Evolutionary conservation across 306 rosid species (phyloP), one percentile per base, ranked within the genome.

Genomic region (Acacia crassicarpa): DNA sequence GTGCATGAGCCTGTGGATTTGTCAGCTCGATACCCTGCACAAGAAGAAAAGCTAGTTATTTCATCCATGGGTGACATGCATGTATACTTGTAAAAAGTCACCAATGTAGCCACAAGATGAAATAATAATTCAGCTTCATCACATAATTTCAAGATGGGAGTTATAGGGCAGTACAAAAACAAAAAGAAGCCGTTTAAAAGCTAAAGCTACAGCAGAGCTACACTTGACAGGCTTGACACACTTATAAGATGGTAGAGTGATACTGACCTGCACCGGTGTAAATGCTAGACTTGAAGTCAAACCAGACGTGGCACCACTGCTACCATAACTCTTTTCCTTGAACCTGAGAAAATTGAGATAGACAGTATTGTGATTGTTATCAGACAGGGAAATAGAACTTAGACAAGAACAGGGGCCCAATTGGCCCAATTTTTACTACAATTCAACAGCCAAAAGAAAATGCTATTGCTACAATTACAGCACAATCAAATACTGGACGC

Each of bases 281-380:
- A 91, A 95, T 62, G 98, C 98, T 72, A 93, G 89, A 88, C 98
- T 95, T 72, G 97, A 93, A 32, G 97, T 91, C 85, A 93, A 86
- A 83, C 97, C 97, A 73, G 98, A 93, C 40, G 98, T 90, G 74
- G 97, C 98, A 82, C 98, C 98, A 83, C 98, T 88, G 80, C 97
- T 91, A 81, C 98, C 98, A 78, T 86, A 91, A 1, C 44, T n/a
- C 89, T 77, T 95, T 84, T 90, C 98, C 95, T 95, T 95, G 81
- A 95, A 95, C 87, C 98, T 95, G 90, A 67, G 5, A 53, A 82
- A 74, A 48, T 75, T 58, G 71, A 77, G 40, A 65, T 41, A 78
- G 65, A 61, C 46, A 84, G 56, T 27, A 44, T 83, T 78, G 72
- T 20, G 62, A 49, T 22, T 40, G 13, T 51, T 46, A 67, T 62